Conservation (phyloP, 768 basidiomycete species). For the Russula sp. region DNA sequence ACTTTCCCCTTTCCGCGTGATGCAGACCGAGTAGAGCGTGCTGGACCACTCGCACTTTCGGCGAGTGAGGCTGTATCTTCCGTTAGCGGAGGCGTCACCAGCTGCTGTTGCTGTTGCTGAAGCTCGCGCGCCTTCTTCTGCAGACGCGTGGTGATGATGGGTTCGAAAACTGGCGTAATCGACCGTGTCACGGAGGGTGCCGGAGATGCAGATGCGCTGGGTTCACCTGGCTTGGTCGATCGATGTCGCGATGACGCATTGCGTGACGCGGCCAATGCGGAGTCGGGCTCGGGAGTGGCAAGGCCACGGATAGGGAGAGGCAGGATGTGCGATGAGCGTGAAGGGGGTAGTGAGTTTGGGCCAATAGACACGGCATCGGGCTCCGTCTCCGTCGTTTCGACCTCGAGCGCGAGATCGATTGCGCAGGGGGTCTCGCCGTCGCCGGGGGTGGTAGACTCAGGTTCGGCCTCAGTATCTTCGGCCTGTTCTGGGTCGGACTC, state of each 20-base stretch:
- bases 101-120: constrained; percentile 33
- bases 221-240: constrained; percentile 10
- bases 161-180: constrained; percentile 33
- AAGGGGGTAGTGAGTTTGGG: constrained; percentile 7
- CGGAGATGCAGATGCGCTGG: constrained; percentile 23
- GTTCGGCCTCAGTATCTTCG: constrained; percentile 40
- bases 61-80: constrained; percentile 36
- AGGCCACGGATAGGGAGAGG: constrained; percentile 4
- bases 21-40: constrained; percentile 24
- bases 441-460: constrained; percentile 12
- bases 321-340: constrained; percentile 14
- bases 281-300: constrained; percentile 14
- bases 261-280: not conserved
- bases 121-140: constrained; percentile 38
- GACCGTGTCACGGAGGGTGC: constrained; percentile 25
- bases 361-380: constrained; percentile 3
- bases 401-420: constrained; percentile 13
- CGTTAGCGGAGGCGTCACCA: constrained; percentile 43
- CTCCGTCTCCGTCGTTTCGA: constrained; percentile 15
- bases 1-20: constrained; percentile 20
- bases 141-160: constrained; percentile 53
- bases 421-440: not conserved
- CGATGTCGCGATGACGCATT: constrained; percentile 9
- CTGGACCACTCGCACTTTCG: constrained; percentile 24
- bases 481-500: constrained; percentile 56